phyloP scores from a whole-genome alignment of 805 yeast genomes.

The Priceomyces haplophilus region DNA sequence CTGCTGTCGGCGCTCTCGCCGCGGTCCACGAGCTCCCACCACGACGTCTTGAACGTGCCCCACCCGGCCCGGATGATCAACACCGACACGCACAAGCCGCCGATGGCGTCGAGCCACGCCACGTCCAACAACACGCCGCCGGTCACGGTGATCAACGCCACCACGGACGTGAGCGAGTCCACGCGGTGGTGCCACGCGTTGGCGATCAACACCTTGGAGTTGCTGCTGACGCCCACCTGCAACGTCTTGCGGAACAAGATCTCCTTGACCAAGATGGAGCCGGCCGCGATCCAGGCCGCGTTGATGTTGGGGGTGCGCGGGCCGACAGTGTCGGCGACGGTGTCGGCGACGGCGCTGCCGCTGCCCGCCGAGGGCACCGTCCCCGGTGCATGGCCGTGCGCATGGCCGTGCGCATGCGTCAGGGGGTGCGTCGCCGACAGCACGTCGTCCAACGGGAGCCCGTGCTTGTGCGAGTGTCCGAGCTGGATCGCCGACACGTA shows the following conservation, averaged over 20 bases:
- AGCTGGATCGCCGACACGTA: slow-evolving; percentile 46
- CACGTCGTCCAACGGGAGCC: slow-evolving; percentile 16
- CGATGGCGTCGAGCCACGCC: slow-evolving; percentile 87
- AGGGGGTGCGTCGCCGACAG: slow-evolving; percentile 4
- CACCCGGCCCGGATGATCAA: slow-evolving; percentile 83
- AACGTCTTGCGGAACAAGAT: slow-evolving; percentile 82
- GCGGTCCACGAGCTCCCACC: slow-evolving; percentile 75
- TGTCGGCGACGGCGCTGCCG: slow-evolving; percentile 14
- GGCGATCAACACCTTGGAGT: slow-evolving; percentile 88
- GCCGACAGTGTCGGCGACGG: too few relatives aligned
- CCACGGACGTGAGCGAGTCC: slow-evolving; percentile 87
- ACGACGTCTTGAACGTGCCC: slow-evolving; percentile 65
- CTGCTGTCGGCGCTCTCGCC: slow-evolving; percentile 54
- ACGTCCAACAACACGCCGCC: slow-evolving; percentile 76
- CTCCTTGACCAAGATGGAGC: slow-evolving; percentile 82
- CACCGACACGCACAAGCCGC: slow-evolving; percentile 82
- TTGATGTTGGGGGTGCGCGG: slow-evolving; percentile 56
- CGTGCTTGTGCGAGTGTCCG: slow-evolving; percentile 55
- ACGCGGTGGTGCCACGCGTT: slow-evolving; percentile 99
- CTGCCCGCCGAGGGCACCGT: too few relatives aligned
- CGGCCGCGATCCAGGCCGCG: slow-evolving; percentile 96
- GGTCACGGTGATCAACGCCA: slow-evolving; percentile 83
- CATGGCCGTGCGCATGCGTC: slow-evolving; percentile 10
- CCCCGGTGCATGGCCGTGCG: too few relatives aligned
- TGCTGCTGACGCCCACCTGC: slow-evolving; percentile 70